Conservation (phyloP, 2,329 filamentous ascomycete genomes). For the Exophiala sp. region DNA sequence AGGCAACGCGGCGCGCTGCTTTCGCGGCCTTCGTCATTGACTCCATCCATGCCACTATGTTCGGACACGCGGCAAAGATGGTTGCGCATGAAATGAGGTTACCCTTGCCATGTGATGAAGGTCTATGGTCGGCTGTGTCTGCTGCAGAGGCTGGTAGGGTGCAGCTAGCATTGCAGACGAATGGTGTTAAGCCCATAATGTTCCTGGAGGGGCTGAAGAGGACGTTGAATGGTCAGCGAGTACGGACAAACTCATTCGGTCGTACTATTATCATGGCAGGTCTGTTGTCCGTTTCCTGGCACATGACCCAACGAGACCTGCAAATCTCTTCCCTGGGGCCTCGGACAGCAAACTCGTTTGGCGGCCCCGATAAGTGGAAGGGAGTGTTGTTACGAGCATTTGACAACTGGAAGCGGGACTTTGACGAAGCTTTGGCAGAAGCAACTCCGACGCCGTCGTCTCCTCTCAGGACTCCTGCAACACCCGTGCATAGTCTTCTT, state of each 20-base stretch:
- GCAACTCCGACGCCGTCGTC: constrained; percentile 36
- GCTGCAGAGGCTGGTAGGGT: constrained; percentile 79
- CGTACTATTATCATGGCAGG: constrained; percentile 92
- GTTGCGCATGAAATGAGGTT: constrained; percentile 91
- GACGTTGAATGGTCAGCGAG: constrained; percentile 76
- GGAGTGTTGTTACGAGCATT: constrained; percentile 78
- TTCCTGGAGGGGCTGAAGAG: constrained; percentile 89
- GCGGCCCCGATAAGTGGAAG: constrained; percentile 87
- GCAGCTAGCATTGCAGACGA: constrained; percentile 71
- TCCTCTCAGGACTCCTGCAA: constrained; percentile 43
- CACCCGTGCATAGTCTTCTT: constrained; percentile 34
- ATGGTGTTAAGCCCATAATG: constrained; percentile 74
- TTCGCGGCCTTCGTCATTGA: constrained; percentile 95
- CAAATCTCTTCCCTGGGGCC: constrained; percentile 77
- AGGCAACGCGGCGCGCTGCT: constrained; percentile 80
- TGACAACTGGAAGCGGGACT: constrained; percentile 88
- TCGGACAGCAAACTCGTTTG: constrained; percentile 65
- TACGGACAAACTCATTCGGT: constrained; percentile 88
- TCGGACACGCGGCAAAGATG: constrained; percentile 95
- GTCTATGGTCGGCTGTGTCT: constrained; percentile 83
- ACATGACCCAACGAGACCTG: constrained; percentile 93
- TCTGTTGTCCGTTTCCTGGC: constrained; percentile 87
- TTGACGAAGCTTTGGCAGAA: constrained; percentile 71
- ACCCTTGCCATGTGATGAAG: constrained; percentile 85
- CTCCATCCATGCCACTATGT: constrained; percentile 95